Evolutionary conservation across 2,329 filamentous ascomycete species (phyloP), one percentile per base, ranked within the genome.

Genomic region (Claviceps fusiformis): DNA sequence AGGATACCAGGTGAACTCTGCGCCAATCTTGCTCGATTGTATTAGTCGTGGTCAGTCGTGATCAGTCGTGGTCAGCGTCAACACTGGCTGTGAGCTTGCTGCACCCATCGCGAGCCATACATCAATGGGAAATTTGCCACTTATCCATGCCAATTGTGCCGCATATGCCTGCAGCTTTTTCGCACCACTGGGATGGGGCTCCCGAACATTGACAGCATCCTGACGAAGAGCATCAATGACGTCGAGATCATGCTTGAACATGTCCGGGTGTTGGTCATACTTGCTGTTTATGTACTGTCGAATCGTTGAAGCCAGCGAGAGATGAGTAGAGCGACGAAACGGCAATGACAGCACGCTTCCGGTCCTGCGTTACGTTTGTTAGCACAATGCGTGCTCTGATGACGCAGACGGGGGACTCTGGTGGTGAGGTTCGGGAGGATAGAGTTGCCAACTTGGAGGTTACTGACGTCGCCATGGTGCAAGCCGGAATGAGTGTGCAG

Each of bases 241-340:
- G 65, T 91, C 83, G 56, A 83, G 82, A 73, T 98, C 93, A 60
- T 88, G 80, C 59, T 83, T 82, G 71, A 98, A 98, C 86, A 95
- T 95, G 70, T 96, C 90, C 39, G 93, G 92, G 67, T 95, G 92
- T 69, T 98, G 93, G 71, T 97, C 92, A 85, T 97, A 97, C 78
- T 97, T 96, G 70, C 83, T 86, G 58, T 90, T 95, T 65, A 98
- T 97, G 74, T 98, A 97, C 68, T 93, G 85, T 60, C 88, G 89
- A 68, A 98, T 90, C 52, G 90, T 87, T 58, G 82, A 77, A 55
- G 88, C 86, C 58, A 97, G 79, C 57, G 86, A 86, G 45, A 95
- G 77, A 56, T 85, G 79, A 60, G 87, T 83, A 53, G 90, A 92
- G 67, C 85, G 87, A 63, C 92, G 89, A 71, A 97, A 97, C 9